Conservation (phyloP, 768 basidiomycete genomes). For the Nidula microcarpa region DNA sequence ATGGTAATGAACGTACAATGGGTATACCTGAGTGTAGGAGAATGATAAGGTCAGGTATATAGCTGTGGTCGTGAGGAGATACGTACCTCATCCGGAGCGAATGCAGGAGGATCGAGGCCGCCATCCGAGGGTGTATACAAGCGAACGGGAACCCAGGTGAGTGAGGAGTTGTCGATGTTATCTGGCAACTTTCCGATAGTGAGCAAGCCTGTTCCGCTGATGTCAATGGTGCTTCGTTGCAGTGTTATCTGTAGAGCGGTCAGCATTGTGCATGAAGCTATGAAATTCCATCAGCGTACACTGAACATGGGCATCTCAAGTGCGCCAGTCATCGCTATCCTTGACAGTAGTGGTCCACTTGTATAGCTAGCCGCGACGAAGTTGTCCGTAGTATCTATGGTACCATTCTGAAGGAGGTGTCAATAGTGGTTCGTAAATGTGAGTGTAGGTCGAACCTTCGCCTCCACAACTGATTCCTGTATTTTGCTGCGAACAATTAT, state of each 20-base stretch:
- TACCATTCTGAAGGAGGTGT: slow-evolving; percentile 10
- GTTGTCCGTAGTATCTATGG: slow-evolving; percentile 27
- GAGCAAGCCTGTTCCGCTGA: slow-evolving; percentile 55
- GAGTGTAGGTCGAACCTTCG: slow-evolving; percentile 10
- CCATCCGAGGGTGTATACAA: slow-evolving; percentile 50
- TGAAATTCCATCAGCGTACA: slow-evolving; percentile 20
- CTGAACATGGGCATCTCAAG: slow-evolving; percentile 49
- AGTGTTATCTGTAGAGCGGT: slow-evolving; percentile 34
- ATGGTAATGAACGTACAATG: slow-evolving; percentile 21
- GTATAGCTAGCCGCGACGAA: slow-evolving; percentile 29
- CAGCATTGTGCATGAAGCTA: neutral
- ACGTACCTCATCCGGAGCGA: slow-evolving; percentile 58
- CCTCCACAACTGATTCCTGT: slow-evolving; percentile 24
- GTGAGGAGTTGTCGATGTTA: slow-evolving; percentile 45
- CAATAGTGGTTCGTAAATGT: neutral
- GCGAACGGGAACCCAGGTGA: slow-evolving; percentile 70
- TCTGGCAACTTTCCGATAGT: slow-evolving; percentile 61
- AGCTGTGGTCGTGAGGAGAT: neutral
- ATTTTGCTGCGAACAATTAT: slow-evolving; percentile 28
- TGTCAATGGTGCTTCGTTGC: slow-evolving; percentile 57
- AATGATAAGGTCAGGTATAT: neutral
- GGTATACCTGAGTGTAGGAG: slow-evolving; percentile 24
- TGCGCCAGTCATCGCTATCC: slow-evolving; percentile 38
- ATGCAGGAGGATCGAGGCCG: slow-evolving; percentile 49
- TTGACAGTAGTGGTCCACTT: slow-evolving; percentile 43